Evolutionary conservation across 129 eudicot genomes (phyloP), one percentile per base, ranked within the genome.

Genomic region (Apium graveolens): DNA sequence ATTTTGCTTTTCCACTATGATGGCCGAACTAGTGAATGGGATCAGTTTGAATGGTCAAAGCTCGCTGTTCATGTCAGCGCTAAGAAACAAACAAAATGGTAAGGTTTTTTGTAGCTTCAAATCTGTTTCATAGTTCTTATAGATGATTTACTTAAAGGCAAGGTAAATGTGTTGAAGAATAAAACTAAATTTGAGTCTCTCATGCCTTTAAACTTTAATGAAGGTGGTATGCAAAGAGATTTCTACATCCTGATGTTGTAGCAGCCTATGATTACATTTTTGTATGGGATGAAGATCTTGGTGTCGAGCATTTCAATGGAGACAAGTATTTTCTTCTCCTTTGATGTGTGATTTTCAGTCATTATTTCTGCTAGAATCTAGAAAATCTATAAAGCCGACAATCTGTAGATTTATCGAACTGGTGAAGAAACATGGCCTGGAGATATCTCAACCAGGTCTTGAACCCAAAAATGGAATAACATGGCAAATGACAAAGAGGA

Each of bases 171-270:
- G 78, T 77, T 41, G 41, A 70, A 42, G 31, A 44, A 21, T 21
- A 32, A 72, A 38, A 24, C 32, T 72, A 21, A 72, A 17, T 21
- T 41, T 11, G 16, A 14, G 17, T 72, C 7, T 41, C n/a, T n/a
- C 32, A 21, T 5, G 39, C 72, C 38, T 29, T 65, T 31, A 31
- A 29, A 65, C 38, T 65, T 62, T n/a, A n/a, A 26, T 53, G 41
- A 9, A 93, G 98, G 98, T 93, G 98, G 98, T 93, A 89, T 87
- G 98, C 98, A 48, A 93, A 93, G 87, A 84, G 98, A 85, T 93
- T 93, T 83, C 48, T 93, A 82, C 98, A 93, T 85, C 98, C 98
- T 45, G 97, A 93, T 88, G 86, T 93, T 76, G 90, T 93, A 57
- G 94, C 98, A 80, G 97, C 97, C 60, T 93, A 93, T 83, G 98